Conservation (phyloP, 805 yeast species). For the Ogataea nitratoaversa region DNA sequence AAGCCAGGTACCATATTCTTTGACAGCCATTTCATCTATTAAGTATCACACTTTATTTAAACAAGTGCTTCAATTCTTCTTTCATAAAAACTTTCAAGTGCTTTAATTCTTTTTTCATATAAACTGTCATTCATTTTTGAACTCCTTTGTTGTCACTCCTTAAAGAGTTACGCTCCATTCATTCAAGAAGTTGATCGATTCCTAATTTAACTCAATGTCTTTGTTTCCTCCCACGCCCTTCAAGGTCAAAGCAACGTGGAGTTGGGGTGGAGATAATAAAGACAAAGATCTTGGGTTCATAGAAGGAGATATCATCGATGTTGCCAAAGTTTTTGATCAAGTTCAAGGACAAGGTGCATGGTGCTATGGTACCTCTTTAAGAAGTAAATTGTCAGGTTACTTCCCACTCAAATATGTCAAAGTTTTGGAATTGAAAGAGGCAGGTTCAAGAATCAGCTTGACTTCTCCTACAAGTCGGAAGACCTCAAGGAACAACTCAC, state of each 20-base stretch:
- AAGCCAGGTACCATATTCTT: no score
- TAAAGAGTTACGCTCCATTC: no score
- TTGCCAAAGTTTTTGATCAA: conserved; percentile 63
- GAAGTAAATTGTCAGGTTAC: conserved; percentile 79
- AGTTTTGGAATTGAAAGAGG: conserved; percentile 34
- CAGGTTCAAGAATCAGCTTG: conserved; percentile 19
- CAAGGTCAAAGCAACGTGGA: conserved; percentile 58
- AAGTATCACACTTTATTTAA: no score
- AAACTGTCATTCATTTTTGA: no score
- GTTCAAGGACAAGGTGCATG: conserved; percentile 79
- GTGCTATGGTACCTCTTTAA: conserved; percentile 80
- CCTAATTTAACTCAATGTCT: no score
- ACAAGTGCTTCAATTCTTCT: no score
- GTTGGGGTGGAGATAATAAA: conserved; percentile 91
- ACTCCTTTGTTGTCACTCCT: no score
- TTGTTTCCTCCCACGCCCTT: conserved; percentile 20
- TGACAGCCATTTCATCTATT: no score
- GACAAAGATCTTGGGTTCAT: conserved; percentile 82
- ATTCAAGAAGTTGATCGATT: no score
- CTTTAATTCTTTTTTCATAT: no score
- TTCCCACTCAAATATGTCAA: conserved; percentile 88
- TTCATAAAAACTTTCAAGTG: no score
- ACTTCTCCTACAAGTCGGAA: conserved; percentile 7
- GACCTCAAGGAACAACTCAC: conserved; percentile 6
- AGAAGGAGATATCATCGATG: conserved; percentile 90